These are phyloP conservation scores for Escallonia rubra DNA, from an alignment of 129 eudicot species.

Conservation along the genomic window DNA sequence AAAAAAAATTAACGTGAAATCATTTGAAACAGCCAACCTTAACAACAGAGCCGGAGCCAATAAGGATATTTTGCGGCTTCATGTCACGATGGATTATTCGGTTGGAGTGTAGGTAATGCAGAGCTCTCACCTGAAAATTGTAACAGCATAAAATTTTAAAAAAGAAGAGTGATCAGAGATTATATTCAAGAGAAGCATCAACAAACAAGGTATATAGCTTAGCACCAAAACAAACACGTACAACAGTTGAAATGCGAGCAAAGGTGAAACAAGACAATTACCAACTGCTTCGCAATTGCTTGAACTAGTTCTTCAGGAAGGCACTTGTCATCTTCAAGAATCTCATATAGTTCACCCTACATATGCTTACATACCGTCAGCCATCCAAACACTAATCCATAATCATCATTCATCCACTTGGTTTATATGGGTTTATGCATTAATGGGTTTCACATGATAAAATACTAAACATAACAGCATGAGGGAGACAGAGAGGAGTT, in stretches of 20 bases:
- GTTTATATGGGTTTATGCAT: background rate
- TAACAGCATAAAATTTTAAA: slow-evolving; percentile 10
- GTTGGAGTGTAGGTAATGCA: slow-evolving; percentile 94
- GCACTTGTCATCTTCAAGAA: slow-evolving; percentile 96
- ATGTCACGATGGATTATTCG: slow-evolving; percentile 97
- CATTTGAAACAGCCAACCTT: slow-evolving; percentile 43
- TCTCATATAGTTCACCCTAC: slow-evolving; percentile 95
- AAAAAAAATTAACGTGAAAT: background rate
- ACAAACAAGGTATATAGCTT: background rate
- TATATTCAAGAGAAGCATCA: background rate
- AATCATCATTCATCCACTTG: background rate
- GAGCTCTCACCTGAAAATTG: slow-evolving; percentile 75
- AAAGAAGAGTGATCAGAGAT: background rate
- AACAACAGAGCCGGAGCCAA: slow-evolving; percentile 84
- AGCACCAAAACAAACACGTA: slow-evolving; percentile 9
- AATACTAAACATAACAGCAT: too few species aligned
- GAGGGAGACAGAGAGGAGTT: slow-evolving; percentile 5
- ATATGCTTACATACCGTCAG: slow-evolving; percentile 8
- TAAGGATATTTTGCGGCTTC: slow-evolving; percentile 98
- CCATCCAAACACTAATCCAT: background rate
- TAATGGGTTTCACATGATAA: background rate
- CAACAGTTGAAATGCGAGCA: slow-evolving; percentile 1
- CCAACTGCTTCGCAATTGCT: slow-evolving; percentile 97
- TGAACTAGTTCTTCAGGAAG: slow-evolving; percentile 98
- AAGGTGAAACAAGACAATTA: slow-evolving; percentile 17